Evolutionary conservation across 2,329 filamentous ascomycete species (phyloP).

Genomic region (Arthrobotrys sinensis): DNA sequence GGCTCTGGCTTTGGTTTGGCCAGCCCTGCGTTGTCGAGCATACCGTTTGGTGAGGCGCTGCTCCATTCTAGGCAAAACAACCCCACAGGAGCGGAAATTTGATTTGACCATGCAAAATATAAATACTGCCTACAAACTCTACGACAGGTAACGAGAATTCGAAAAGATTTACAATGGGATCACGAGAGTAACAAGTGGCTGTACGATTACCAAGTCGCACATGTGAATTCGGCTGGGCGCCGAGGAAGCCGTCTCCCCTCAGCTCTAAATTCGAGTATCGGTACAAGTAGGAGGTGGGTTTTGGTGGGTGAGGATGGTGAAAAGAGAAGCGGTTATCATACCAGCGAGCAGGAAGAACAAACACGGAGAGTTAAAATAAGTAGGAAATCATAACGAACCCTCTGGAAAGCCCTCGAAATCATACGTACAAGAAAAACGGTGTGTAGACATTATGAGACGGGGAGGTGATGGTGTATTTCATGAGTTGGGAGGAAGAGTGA

Average conservation of each 20-base stretch:
- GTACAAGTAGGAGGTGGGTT: conserved; percentile 27
- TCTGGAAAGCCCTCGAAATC: conserved; percentile 39
- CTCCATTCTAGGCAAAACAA: too few species aligned
- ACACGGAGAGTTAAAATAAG: conserved; percentile 24
- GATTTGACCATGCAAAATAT: too few species aligned
- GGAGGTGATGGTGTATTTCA: not conserved
- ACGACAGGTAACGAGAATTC: not conserved
- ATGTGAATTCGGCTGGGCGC: not conserved
- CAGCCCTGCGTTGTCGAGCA: not conserved
- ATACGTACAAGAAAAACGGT: conserved; percentile 46
- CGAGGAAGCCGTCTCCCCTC: not conserved
- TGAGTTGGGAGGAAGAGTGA: not conserved
- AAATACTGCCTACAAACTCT: too few species aligned
- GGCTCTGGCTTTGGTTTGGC: too few species aligned
- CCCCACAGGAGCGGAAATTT: too few species aligned
- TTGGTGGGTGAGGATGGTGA: not conserved
- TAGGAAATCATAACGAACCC: conserved; percentile 24
- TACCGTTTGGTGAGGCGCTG: too few species aligned
- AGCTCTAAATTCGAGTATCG: conserved; percentile 25
- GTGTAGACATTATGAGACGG: conserved; percentile 38
- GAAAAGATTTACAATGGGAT: not conserved
- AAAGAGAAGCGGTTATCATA: conserved; percentile 21
- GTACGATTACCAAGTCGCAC: conserved; percentile 7
- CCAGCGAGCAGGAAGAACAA: conserved; percentile 8
- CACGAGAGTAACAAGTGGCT: not conserved